Evolutionary conservation across 1,284 basidiomycete species (phyloP), one percentile per base, ranked within the genome.

Genomic region (Coriolopsis trogii): DNA sequence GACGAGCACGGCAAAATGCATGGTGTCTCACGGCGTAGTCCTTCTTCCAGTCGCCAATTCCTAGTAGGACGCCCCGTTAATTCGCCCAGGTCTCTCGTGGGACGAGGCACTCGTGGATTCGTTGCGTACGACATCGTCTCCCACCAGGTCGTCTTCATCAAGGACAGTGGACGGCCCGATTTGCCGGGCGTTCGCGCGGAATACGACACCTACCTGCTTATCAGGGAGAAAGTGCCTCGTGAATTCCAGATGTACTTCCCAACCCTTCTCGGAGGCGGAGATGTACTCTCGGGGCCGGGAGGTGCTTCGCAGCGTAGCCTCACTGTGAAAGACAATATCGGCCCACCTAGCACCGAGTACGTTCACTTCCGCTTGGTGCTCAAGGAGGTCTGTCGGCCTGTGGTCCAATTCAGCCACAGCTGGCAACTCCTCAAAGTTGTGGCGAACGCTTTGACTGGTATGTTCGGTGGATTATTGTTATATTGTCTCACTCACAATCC

Each of bases 291-390:
- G n/a, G n/a, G n/a, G n/a, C 16, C 15, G 2, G 21, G 39, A 9
- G 23, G 41, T 8, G 28, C 15, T 9, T 23, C 15, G 8, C 41
- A 28, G 13, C 46, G 38, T n/a, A n/a, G n/a, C n/a, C n/a, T n/a
- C n/a, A n/a, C n/a, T n/a, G n/a, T n/a, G n/a, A n/a, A n/a, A n/a
- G n/a, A n/a, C n/a, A n/a, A n/a, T n/a, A n/a, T n/a, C n/a, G n/a
- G n/a, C n/a, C n/a, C n/a, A n/a, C 13, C 12, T 15, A 4, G 31
- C 30, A 15, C 7, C 24, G 25, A 13, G 21, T 29, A 20, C 6
- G 28, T 29, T 9, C 52, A 54, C 25, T 46, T 33, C 15, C 48
- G 53, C 3, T 20, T 55, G 9, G 48, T 51, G 16, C 20, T 55
- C 16, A 40, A 46, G 25, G 48, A 50, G 31, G 31, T 51, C 20